Conservation (phyloP, 108 stramenopile genomes). For the Ochromonas danica region DNA sequence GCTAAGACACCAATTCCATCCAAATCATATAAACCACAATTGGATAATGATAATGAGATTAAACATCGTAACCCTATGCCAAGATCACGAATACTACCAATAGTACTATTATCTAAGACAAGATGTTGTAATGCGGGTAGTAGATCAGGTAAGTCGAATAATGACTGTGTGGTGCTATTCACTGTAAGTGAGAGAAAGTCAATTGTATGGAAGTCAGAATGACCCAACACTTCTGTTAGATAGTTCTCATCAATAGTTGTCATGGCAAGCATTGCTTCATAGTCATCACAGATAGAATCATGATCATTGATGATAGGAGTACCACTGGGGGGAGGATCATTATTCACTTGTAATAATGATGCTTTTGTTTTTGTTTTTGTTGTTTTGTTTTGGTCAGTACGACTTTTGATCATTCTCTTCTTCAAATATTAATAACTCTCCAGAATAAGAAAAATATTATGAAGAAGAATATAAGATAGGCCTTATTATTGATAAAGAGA, state of each 20-base stretch:
- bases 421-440: no score
- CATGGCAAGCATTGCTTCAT: no score
- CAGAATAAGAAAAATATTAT: no score
- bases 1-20: slow-evolving; percentile 56
- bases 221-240: neutral
- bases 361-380: no score
- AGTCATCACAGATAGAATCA: no score
- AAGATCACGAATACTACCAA: slow-evolving; percentile 55
- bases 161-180: slow-evolving; percentile 47
- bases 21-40: slow-evolving; percentile 44
- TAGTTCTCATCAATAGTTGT: slow-evolving; percentile 28
- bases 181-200: slow-evolving; percentile 37
- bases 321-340: no score
- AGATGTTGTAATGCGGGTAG: slow-evolving; percentile 45
- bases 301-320: no score
- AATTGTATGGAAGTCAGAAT: neutral
- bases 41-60: slow-evolving; percentile 45
- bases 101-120: slow-evolving; percentile 48
- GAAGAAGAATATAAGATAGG: no score
- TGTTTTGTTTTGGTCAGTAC: no score
- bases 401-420: no score
- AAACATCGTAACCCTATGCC: slow-evolving; percentile 53
- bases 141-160: slow-evolving; percentile 46
- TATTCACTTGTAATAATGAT: no score
- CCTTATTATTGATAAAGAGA: no score